phyloP scores from a whole-genome alignment of 805 yeast genomes.

The Saccharomycopsis sp. region DNA sequence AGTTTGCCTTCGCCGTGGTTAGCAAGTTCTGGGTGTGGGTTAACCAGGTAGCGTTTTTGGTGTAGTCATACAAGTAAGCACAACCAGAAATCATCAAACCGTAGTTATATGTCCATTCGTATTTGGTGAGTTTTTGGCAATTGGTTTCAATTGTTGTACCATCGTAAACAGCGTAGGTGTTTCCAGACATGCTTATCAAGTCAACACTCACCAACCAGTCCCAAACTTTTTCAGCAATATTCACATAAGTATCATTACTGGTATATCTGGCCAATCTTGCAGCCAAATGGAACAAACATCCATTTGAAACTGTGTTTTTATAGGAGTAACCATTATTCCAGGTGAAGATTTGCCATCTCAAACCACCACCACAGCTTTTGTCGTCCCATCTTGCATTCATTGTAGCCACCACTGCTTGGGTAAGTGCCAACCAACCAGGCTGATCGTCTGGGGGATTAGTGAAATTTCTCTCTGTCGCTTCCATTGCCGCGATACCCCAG shows the following conservation, averaged over 20 bases:
- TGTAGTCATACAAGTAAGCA: slow-evolving; percentile 58
- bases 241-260: slow-evolving; percentile 59
- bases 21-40: slow-evolving; percentile 43
- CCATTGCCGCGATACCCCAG: slow-evolving; percentile 84
- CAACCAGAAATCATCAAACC: slow-evolving; percentile 61
- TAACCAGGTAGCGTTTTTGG: slow-evolving; percentile 51
- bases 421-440: slow-evolving; percentile 66
- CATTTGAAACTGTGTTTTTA: slow-evolving; percentile 83
- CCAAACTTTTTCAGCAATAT: slow-evolving; percentile 64
- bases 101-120: slow-evolving; percentile 70
- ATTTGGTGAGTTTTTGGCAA: slow-evolving; percentile 42
- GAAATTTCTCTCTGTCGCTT: slow-evolving; percentile 77
- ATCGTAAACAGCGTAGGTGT: slow-evolving; percentile 22
- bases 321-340: slow-evolving; percentile 86
- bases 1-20: slow-evolving; percentile 36
- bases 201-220: slow-evolving; percentile 56
- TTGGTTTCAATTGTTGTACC: slow-evolving; percentile 44
- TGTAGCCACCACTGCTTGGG: slow-evolving; percentile 82
- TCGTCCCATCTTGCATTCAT: slow-evolving; percentile 77
- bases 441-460: slow-evolving; percentile 51
- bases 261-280: slow-evolving; percentile 81
- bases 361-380: slow-evolving; percentile 58
- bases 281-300: slow-evolving; percentile 69
- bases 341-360: slow-evolving; percentile 86
- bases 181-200: slow-evolving; percentile 34